Evolutionary conservation across 345 rosid genomes (phyloP), one percentile per base, ranked within the genome.

Genomic region (Pistacia atlantica): DNA sequence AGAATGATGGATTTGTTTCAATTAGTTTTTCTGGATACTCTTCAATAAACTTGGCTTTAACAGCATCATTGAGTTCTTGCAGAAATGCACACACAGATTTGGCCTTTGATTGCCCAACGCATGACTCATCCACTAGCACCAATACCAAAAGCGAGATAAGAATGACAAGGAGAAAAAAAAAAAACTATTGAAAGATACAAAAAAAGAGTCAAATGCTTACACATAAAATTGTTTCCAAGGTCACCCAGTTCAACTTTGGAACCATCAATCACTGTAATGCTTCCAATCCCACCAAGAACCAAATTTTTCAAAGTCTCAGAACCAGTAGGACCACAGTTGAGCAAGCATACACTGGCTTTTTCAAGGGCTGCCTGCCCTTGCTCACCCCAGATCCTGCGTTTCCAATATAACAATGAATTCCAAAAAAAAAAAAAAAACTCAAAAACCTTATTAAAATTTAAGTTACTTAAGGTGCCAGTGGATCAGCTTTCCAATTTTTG

Each of bases 301-400:
- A 96, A 92, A 83, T 96, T 96, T 78, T 96, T 96, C 80, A 96
- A 78, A 3, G 98, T 93, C 85, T 96, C 99, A 0, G 99, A 93
- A 56, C 99, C 98, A 5, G 99, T 93, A 56, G 99, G 99, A 55
- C 99, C 98, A 81, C 99, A 96, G 73, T 93, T 96, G 66, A 96
- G 97, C 82, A 92, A 88, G 85, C 99, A 96, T 75, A 93, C 89
- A 67, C 97, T 92, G 59, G 98, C 92, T 65, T 91, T 90, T 84
- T 93, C 99, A 5, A 96, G 84, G 48, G 95, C 97, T 4, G 91
- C 82, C 83, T 92, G 98, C 69, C 99, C 97, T 89, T 90, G 85
- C 82, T 96, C 97, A 35, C 99, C 99, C 97, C 99, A 93, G 69
- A 96, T 93, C 91, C 99, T 93, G 72, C 60, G 84, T 80, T 65